Evolutionary conservation across 768 basidiomycete species (phyloP).

Genomic region (Phylloporus arenicola): DNA sequence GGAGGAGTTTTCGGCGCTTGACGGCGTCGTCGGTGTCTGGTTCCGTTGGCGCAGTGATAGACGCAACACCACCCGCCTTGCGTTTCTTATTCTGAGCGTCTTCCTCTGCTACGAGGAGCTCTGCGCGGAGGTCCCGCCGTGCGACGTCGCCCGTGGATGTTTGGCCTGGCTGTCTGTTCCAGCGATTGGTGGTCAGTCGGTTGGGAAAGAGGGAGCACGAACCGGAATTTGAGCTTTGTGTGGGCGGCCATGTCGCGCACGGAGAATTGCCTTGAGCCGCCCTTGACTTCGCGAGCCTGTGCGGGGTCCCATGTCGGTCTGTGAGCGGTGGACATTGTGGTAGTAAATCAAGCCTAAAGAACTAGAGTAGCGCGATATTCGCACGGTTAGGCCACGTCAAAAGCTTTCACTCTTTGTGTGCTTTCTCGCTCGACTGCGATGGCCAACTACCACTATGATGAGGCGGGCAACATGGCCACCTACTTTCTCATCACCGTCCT

Average conservation of each 20-base stretch:
- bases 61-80: conserved; percentile 67
- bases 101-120: conserved; percentile 81
- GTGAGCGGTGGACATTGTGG: conserved; percentile 79
- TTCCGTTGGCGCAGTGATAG: conserved; percentile 16
- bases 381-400: conserved; percentile 18
- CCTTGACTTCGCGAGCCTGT: conserved; percentile 87
- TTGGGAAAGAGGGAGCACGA: conserved; percentile 12
- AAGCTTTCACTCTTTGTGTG: background rate
- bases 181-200: background rate
- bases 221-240: conserved; percentile 98
- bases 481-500: conserved; percentile 93
- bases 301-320: conserved; percentile 98
- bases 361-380: background rate
- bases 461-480: conserved; percentile 78
- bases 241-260: conserved; percentile 91
- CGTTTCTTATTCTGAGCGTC: conserved; percentile 86
- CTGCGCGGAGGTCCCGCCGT: conserved; percentile 74
- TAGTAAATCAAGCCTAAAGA: background rate
- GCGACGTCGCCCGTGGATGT: conserved; percentile 73
- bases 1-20: conserved; percentile 83
- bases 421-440: conserved; percentile 33
- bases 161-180: conserved; percentile 78
- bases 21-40: conserved; percentile 49
- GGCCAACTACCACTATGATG: conserved; percentile 84
- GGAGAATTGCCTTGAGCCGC: conserved; percentile 88